Evolutionary conservation across 177 flowering plant genomes (phyloP), one percentile per base, ranked within the genome.

Genomic region (Vitis hybrid): DNA sequence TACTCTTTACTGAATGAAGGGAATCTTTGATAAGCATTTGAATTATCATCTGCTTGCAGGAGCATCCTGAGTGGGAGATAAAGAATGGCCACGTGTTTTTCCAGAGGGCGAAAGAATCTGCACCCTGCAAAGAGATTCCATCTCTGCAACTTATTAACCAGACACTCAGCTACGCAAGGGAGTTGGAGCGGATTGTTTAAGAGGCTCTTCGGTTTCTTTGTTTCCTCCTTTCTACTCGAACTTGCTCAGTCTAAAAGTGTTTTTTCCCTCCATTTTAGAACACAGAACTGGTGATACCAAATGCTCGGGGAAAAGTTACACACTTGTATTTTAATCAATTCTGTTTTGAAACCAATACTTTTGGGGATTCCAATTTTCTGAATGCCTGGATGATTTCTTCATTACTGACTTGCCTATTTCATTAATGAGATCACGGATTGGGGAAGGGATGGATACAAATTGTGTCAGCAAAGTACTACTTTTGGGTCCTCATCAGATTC

Each of bases 141-240:
- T 92, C 98, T 10, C 81, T 89, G 70, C 97, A 91, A 70, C 97
- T 95, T 72, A 93, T 95, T 78, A 91, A 90, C 79, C 98, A 95
- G 78, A 93, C 97, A 0, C 92, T 95, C 66, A 87, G 94, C 69
- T 95, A 95, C 66, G 99, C 99, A 0, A 86, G 98, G 77, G 99
- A 95, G 75, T 70, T 95, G 86, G 99, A 95, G 87, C 87, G 99
- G 55, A 95, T 95, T 61, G 97, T 95, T 15, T 83, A 73, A 60
- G 39, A 29, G 39, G 19, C 56, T 6, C 9, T 33, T 5, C 45
- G 1, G 14, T 51, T 31, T 31, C 1, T 60, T 6, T 29, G 63
- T 19, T 19, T 61, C 62, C 20, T 7, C 31, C 19, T 58, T 18
- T 58, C 64, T 62, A 8, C n/a, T 15, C 48, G 11, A 33, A 33